Conservation (phyloP, 257 asterid genomes). For the Paraleonurus japonicus region DNA sequence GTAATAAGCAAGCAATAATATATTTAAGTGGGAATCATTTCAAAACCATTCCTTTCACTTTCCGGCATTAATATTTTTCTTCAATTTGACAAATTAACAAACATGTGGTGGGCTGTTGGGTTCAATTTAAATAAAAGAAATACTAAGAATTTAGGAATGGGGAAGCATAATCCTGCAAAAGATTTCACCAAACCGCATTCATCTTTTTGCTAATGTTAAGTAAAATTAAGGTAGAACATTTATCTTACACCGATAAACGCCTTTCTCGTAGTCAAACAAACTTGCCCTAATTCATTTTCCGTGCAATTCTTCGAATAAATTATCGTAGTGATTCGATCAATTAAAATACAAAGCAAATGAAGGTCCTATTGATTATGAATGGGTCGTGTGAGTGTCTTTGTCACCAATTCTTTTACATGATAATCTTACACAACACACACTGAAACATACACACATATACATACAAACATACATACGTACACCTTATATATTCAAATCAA, state of each 20-base stretch:
- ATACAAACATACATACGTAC: neutral
- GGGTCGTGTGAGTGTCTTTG: neutral
- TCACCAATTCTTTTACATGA: neutral
- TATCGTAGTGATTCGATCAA: neutral
- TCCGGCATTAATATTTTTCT: constrained; percentile 26
- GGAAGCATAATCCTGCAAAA: constrained; percentile 22
- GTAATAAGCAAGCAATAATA: constrained; percentile 11
- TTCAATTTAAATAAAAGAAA: no score
- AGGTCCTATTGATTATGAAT: neutral
- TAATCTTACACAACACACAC: neutral
- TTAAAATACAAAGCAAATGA: neutral
- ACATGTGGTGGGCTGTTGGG: no score
- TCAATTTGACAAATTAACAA: no score
- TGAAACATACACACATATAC: no score
- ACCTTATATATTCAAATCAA: neutral
- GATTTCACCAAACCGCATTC: constrained; percentile 26
- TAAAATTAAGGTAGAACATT: neutral
- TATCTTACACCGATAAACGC: neutral
- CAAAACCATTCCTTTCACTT: constrained; percentile 37
- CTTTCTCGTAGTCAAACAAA: neutral
- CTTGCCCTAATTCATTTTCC: neutral
- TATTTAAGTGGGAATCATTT: constrained; percentile 15
- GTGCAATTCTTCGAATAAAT: neutral
- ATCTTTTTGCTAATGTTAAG: constrained; percentile 29
- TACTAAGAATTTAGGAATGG: constrained; percentile 21